These are phyloP conservation scores for Exophiala oligosperma DNA, from an alignment of 2,329 filamentous ascomycete genomes.

Conservation along the genomic window DNA sequence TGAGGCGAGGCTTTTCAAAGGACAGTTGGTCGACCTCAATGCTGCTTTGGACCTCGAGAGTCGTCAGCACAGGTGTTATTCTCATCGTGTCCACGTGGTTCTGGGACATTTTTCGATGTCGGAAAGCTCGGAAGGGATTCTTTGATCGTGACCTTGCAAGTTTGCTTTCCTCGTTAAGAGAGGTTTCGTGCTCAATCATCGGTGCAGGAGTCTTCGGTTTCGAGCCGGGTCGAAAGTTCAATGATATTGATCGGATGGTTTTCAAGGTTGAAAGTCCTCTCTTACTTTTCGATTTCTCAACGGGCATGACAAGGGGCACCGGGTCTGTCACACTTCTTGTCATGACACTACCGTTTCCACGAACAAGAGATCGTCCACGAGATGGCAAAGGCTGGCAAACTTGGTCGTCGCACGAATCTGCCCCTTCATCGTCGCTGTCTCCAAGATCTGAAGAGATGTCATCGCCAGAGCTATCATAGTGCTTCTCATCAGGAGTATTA, in stretches of 20 bases:
- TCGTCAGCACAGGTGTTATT: neutral
- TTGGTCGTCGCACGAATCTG: neutral
- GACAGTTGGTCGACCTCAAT: neutral
- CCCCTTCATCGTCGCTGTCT: conserved; percentile 15
- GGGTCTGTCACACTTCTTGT: neutral
- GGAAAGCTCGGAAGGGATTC: conserved; percentile 14
- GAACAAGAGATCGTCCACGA: conserved; percentile 13
- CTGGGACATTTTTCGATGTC: conserved; percentile 8
- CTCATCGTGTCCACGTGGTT: neutral
- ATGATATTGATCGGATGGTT: conserved; percentile 13
- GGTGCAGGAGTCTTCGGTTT: neutral
- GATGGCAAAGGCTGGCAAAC: neutral
- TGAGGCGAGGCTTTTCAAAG: neutral
- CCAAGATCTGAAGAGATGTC: conserved; percentile 6
- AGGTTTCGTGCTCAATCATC: neutral
- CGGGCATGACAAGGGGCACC: neutral
- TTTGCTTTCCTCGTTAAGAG: neutral
- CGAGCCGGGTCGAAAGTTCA: conserved; percentile 1
- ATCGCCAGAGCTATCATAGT: conserved; percentile 5
- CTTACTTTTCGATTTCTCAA: neutral
- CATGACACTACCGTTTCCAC: neutral
- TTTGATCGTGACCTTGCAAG: neutral
- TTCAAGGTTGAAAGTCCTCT: conserved; percentile 2
- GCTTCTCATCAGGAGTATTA: neutral
- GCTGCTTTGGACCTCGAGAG: neutral